These are phyloP conservation scores for Phytophthora fragariaefolia DNA, from an alignment of 352 stramenopile species.

Conservation along the genomic window DNA sequence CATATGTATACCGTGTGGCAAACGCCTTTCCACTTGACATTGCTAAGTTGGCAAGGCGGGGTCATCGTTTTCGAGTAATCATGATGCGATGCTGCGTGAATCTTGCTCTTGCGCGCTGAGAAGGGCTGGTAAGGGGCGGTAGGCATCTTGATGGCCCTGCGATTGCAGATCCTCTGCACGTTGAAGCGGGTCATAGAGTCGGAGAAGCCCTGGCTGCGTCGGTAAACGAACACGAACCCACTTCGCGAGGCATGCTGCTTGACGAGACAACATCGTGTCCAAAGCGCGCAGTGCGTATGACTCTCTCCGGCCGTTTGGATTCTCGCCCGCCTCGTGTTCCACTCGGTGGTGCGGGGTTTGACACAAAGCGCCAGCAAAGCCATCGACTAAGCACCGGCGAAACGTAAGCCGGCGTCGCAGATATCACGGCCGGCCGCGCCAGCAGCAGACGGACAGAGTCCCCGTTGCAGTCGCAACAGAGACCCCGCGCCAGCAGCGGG, in stretches of 20 bases:
- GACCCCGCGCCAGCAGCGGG: constrained; percentile 10
- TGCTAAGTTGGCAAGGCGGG: too few species aligned
- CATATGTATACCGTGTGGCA: not conserved
- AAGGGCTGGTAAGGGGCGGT: too few species aligned
- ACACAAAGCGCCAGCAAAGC: constrained; percentile 19
- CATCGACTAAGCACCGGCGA: constrained; percentile 24
- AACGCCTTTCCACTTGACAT: too few species aligned
- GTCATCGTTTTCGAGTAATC: too few species aligned
- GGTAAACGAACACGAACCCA: not conserved
- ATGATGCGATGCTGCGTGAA: not conserved
- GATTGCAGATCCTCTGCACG: not conserved
- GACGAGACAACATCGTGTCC: constrained; percentile 8
- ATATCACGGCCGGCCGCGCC: not conserved
- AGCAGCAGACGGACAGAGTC: constrained; percentile 9
- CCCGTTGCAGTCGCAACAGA: constrained; percentile 22
- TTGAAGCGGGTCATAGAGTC: not conserved
- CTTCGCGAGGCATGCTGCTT: not conserved
- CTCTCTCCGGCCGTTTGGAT: constrained; percentile 20
- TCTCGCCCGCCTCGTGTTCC: constrained; percentile 18
- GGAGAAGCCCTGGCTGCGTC: not conserved
- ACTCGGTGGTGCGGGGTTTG: constrained; percentile 16
- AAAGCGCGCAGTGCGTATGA: constrained; percentile 9
- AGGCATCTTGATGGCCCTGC: too few species aligned
- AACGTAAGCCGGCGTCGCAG: constrained; percentile 2
- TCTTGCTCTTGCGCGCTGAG: not conserved